These are phyloP conservation scores for Fraxinus sp. DNA, from an alignment of 305 asterid genomes.

Conservation along the genomic window DNA sequence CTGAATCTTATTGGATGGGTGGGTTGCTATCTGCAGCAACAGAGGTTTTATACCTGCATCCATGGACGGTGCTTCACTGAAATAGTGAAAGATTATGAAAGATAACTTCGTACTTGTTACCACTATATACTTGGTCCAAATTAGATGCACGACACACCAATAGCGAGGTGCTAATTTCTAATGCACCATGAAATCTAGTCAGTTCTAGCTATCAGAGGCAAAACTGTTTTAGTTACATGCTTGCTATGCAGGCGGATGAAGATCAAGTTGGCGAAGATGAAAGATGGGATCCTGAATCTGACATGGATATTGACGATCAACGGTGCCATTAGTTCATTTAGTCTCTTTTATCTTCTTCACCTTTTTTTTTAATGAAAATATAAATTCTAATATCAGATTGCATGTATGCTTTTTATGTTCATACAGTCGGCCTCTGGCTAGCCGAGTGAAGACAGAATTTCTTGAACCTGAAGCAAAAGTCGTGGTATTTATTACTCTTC, in stretches of 20 bases:
- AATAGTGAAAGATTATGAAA: neutral
- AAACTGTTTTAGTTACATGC: conserved; percentile 3
- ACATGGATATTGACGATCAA: conserved; percentile 47
- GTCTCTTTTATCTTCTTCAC: neutral
- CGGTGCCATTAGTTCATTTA: neutral
- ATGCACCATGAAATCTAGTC: neutral
- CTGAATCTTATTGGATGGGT: neutral
- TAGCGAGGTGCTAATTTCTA: neutral
- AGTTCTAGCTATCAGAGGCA: neutral
- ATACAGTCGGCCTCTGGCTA: conserved; percentile 45
- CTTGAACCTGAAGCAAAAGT: conserved; percentile 52
- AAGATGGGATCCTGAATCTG: conserved; percentile 45
- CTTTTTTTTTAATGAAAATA: no score
- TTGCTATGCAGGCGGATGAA: conserved; percentile 42
- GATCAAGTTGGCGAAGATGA: conserved; percentile 49
- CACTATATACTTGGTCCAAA: neutral
- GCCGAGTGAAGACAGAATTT: conserved; percentile 54
- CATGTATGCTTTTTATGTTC: conserved; percentile 11
- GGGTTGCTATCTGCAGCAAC: neutral
- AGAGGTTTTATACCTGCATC: neutral
- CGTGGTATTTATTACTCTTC: conserved; percentile 32
- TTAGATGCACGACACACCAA: neutral
- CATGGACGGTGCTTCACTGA: neutral
- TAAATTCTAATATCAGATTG: conserved; percentile 1
- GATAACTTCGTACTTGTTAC: neutral